Evolutionary conservation across 2,329 filamentous ascomycete species (phyloP).

Genomic region (Mycosphaerella sp.): DNA sequence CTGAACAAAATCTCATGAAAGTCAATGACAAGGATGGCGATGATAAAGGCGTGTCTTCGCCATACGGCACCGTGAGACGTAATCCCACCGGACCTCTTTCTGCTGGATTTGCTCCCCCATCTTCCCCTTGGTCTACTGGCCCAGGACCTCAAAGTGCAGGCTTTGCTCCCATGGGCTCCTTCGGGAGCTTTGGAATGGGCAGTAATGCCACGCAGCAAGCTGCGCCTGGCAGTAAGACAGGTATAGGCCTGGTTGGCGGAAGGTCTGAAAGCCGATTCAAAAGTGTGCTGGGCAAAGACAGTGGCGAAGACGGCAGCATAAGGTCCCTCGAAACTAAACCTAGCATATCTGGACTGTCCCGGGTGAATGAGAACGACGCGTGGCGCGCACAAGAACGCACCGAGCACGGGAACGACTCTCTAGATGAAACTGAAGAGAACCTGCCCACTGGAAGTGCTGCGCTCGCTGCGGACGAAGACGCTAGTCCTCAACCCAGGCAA

Average conservation of each 20-base stretch:
- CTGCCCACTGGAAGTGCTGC: conserved; percentile 62
- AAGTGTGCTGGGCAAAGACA: conserved; percentile 74
- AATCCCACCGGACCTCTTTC: conserved; percentile 51
- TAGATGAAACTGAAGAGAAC: conserved; percentile 65
- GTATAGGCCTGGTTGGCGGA: conserved; percentile 57
- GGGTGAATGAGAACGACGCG: conserved; percentile 50
- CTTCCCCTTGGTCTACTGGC: conserved; percentile 55
- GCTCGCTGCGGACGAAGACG: conserved; percentile 68
- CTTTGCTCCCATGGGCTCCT: conserved; percentile 71
- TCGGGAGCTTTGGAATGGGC: conserved; percentile 78
- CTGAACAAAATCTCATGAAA: conserved; percentile 51
- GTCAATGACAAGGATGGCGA: conserved; percentile 35
- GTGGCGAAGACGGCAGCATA: conserved; percentile 52
- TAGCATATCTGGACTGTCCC: conserved; percentile 48
- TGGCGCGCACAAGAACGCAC: conserved; percentile 34
- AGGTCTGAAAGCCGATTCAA: conserved; percentile 79
- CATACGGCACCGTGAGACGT: conserved; percentile 52
- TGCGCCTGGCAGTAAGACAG: conserved; percentile 61
- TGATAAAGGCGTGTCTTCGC: conserved; percentile 31
- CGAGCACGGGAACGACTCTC: conserved; percentile 20
- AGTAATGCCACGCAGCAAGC: conserved; percentile 37
- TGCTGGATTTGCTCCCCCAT: conserved; percentile 43
- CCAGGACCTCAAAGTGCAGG: conserved; percentile 51
- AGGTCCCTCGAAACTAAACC: conserved; percentile 49
- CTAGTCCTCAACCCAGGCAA: conserved; percentile 46